Evolutionary conservation across 2,329 filamentous ascomycete species (phyloP), one percentile per base, ranked within the genome.

Genomic region (Trichothecium sympodiale): DNA sequence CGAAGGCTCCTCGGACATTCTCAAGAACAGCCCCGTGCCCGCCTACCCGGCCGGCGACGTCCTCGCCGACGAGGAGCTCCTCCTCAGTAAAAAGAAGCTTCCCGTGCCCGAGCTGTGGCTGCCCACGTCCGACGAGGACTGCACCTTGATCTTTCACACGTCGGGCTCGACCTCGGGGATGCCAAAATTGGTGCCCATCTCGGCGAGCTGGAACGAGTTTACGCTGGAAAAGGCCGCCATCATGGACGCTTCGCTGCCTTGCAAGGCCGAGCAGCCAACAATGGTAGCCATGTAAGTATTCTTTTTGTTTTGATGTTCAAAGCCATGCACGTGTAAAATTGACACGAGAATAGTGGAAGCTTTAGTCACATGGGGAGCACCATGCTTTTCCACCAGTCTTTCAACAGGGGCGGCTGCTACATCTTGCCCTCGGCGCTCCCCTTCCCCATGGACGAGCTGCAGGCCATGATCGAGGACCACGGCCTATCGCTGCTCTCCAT

Each of bases 21-120:
- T 49, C 0, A 8, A 36, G 3, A 17, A 39, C 6, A 34, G 40
- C 2, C 38, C 40, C 0, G 5, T 49, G 8, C 42, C 39, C 3
- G 25, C 15, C 2, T 37, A 41, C 10, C 16, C 23, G 1, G 36
- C 33, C 0, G 31, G 28, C 0, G 17, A 37, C 4, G 18, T 38
- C 6, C 16, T 31, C 0, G 20, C 6, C 10, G 10, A 25, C 20
- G 6, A 25, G 10, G 20, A 25, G 20, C 6, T 25, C 20, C 20
- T n/a, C n/a, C n/a, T n/a, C n/a, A n/a, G 20, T 6, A 10, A 6
- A 10, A 25, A 25, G 20, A 33, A 33, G 8, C 16, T 20, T 23
- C 8, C 17, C 9, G 16, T 17, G n/a, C 17, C 25, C 20, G 20
- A 25, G 15, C 31, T 23, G 13, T n/a, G 31, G 13, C 7, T 8